Evolutionary conservation across 257 asterid species (phyloP).

Genomic region (Apocynum venetum): DNA sequence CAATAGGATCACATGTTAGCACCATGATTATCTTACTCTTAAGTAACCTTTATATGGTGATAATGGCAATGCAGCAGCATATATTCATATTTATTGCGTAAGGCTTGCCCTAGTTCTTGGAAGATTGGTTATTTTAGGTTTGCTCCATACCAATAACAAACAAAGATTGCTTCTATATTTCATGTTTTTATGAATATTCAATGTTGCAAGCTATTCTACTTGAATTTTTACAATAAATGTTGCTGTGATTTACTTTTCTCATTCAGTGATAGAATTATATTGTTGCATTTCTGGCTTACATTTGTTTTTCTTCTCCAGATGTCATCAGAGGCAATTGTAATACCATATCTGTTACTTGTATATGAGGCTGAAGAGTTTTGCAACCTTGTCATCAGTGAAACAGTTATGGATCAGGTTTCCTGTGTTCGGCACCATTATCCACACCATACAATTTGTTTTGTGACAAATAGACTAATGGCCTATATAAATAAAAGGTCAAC

Average conservation of each 20-base stretch:
- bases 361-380: conserved; percentile 93
- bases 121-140: not conserved
- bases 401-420: conserved; percentile 57
- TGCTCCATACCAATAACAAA: not conserved
- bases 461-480: conserved; percentile 76
- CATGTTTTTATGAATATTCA: not conserved
- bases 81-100: not conserved
- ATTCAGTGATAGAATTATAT: not conserved
- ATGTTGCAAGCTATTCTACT: not conserved
- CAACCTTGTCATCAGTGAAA: conserved; percentile 47
- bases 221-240: not conserved
- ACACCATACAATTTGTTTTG: conserved; percentile 68
- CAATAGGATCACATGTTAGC: not conserved
- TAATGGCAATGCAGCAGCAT: not conserved
- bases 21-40: not conserved
- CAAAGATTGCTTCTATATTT: not conserved
- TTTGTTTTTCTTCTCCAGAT: conserved; percentile 42
- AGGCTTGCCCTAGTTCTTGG: not conserved
- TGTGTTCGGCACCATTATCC: conserved; percentile 64
- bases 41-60: not conserved
- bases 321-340: conserved; percentile 39
- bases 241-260: not conserved
- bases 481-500: conserved; percentile 74
- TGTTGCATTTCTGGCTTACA: not conserved
- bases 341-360: conserved; percentile 60